Conservation (phyloP, 192 early-diverging fungal species). For the Glomus cerebriforme region DNA sequence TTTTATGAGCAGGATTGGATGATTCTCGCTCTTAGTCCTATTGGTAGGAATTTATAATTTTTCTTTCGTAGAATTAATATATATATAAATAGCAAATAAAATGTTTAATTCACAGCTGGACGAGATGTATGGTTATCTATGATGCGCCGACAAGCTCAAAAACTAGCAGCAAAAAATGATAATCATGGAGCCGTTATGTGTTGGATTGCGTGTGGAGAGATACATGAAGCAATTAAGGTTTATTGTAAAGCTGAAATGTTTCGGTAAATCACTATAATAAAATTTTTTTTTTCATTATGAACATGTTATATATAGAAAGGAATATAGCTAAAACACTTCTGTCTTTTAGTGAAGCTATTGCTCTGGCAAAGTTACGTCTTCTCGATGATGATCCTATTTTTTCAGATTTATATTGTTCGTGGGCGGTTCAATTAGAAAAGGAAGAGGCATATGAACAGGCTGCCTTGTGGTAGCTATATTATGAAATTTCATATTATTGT, state of each 20-base stretch:
- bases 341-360: slow-evolving; percentile 38
- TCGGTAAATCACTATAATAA: slow-evolving; percentile 33
- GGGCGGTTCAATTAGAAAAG: slow-evolving; percentile 37
- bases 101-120: slow-evolving; percentile 35
- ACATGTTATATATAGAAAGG: not conserved
- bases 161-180: slow-evolving; percentile 40
- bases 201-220: slow-evolving; percentile 42
- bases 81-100: not conserved
- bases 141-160: slow-evolving; percentile 44
- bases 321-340: not conserved
- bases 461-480: slow-evolving; percentile 35
- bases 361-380: slow-evolving; percentile 37
- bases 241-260: slow-evolving; percentile 43
- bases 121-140: slow-evolving; percentile 46
- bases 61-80: not conserved
- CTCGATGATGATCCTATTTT: slow-evolving; percentile 34
- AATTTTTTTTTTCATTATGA: not conserved
- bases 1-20: slow-evolving; percentile 51
- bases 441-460: slow-evolving; percentile 31
- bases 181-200: slow-evolving; percentile 46
- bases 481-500: not conserved
- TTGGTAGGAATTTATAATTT: slow-evolving; percentile 37
- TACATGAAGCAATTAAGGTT: slow-evolving; percentile 48
- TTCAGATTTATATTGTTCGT: slow-evolving; percentile 32
- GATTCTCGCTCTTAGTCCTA: slow-evolving; percentile 49